Percentiles rank a stretch among this genome's conserved stretches.
Evolutionary conservation across 768 basidiomycete genomes (phyloP).

Genomic region (Gloeophyllum trabeum): DNA sequence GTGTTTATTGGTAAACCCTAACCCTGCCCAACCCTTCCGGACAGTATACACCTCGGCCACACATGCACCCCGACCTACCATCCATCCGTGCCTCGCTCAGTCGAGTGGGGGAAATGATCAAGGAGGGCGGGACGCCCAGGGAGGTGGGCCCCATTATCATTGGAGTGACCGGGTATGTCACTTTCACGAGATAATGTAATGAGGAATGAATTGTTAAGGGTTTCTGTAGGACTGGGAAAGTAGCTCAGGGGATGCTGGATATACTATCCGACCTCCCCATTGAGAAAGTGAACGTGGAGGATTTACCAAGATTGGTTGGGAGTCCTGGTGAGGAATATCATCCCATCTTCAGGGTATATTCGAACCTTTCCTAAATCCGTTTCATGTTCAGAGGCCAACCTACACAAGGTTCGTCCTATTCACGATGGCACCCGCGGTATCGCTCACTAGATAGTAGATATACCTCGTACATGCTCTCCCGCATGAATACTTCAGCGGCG

Average conservation of each 20-base stretch:
- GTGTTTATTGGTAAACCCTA: not conserved
- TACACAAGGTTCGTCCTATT: constrained; percentile 37
- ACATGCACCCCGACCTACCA: constrained; percentile 51
- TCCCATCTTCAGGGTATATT: not conserved
- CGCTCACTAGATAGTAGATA: constrained; percentile 28
- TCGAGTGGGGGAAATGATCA: constrained; percentile 45
- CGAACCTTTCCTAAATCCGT: constrained; percentile 1
- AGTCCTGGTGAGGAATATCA: constrained; percentile 30
- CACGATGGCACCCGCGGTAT: not conserved
- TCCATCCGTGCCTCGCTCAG: constrained; percentile 44
- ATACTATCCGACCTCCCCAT: constrained; percentile 67
- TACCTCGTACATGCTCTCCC: constrained; percentile 69
- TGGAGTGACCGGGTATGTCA: constrained; percentile 68
- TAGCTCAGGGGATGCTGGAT: constrained; percentile 65
- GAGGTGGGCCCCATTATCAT: constrained; percentile 68
- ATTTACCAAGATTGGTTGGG: constrained; percentile 45
- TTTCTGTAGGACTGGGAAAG: constrained; percentile 70
- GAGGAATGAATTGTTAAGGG: too few relatives aligned
- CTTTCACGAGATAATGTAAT: too few relatives aligned
- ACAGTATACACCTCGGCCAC: constrained; percentile 73
- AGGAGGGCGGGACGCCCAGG: constrained; percentile 44
- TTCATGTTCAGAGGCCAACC: constrained; percentile 32
- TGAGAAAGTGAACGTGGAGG: constrained; percentile 37
- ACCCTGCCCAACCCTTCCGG: not conserved
- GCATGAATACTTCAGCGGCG: constrained; percentile 55